Evolutionary conservation across 2,329 filamentous ascomycete species (phyloP), one percentile per base, ranked within the genome.

Genomic region (Juglanconis oblonga): DNA sequence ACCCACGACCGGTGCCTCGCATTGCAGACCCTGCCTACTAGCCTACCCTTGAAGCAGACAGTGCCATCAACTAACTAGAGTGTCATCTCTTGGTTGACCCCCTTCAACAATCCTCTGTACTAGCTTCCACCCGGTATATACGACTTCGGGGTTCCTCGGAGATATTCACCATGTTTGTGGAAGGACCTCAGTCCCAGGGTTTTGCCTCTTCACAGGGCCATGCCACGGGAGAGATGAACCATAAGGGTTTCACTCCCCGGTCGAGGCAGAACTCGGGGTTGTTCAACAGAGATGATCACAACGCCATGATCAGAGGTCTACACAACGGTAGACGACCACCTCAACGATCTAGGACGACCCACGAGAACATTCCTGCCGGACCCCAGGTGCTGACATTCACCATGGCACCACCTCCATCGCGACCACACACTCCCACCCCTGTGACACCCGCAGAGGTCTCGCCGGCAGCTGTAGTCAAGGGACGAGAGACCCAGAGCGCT

Each of bases 221-320:
- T 51, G 55, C 50, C 8, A 10, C 44, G 9, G 35, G 7, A 13
- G 59, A 61, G 7, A 35, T 51, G 33, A 52, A 36, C 36, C 53
- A 57, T 10, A 64, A 62, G 45, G 53, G 59, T 40, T 64, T 59
- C 32, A 57, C 50, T 61, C 65, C 63, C 52, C 62, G 56, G 44
- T 67, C 62, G 49, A 55, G 59, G 14, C 62, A 64, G 35, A 61
- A 64, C 44, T 63, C 61, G 29, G 58, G 62, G 9, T 33, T 56
- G 38, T 72, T 74, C 68, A 72, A 70, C 51, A 69, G 74, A 35
- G 78, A 81, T 59, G 79, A 81, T 55, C 74, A 79, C 58, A 68
- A 67, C 17, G 5, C 31, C 31, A 51, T 62, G 59, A 69, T 74
- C 58, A 73, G 69, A 58, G 77, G 80, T 57, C 67, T 76, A 36